A percentile compares a stretch with the other conserved stretches of the same genome.
Conservation (phyloP, 345 rosid species). For the Draba incana region DNA sequence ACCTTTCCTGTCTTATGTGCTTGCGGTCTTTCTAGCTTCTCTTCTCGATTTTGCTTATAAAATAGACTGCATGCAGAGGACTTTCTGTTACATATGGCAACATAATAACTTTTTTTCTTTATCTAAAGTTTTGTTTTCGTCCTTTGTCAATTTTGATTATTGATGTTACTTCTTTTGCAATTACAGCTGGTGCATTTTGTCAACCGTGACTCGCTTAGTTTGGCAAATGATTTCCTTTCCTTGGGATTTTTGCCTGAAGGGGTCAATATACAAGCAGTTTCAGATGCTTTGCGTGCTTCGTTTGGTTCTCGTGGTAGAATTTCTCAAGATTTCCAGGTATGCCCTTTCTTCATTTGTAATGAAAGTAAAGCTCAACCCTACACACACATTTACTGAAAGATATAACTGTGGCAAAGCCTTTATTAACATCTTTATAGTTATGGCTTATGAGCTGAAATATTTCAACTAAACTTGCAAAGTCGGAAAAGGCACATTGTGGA, state of each 20-base stretch:
- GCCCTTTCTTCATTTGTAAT: conserved; percentile 16
- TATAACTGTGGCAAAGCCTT: conserved; percentile 4
- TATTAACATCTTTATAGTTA: neutral
- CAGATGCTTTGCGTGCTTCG: conserved; percentile 76
- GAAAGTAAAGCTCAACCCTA: neutral
- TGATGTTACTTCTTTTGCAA: conserved; percentile 36
- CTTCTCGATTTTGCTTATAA: neutral
- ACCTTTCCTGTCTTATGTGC: neutral
- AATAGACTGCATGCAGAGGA: too few species aligned
- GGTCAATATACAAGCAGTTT: conserved; percentile 71
- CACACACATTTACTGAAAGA: conserved; percentile 3
- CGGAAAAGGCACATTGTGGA: neutral
- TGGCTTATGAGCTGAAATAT: conserved; percentile 2
- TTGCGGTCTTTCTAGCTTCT: neutral
- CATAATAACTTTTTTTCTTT: too few species aligned
- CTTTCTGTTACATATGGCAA: too few species aligned
- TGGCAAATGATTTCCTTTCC: conserved; percentile 98
- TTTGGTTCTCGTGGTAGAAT: conserved; percentile 68
- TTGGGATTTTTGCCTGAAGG: conserved; percentile 99
- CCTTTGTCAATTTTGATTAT: conserved; percentile 30
- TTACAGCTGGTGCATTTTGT: conserved; percentile 98
- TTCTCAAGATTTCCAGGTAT: conserved; percentile 95
- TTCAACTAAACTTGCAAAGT: conserved; percentile 5
- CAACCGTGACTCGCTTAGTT: conserved; percentile 95
- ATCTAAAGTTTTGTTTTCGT: too few species aligned